A percentile compares a stretch with the other conserved stretches of the same genome.
Conservation (phyloP, 495 filamentous ascomycete species). For the Trichocladium antarcticum region DNA sequence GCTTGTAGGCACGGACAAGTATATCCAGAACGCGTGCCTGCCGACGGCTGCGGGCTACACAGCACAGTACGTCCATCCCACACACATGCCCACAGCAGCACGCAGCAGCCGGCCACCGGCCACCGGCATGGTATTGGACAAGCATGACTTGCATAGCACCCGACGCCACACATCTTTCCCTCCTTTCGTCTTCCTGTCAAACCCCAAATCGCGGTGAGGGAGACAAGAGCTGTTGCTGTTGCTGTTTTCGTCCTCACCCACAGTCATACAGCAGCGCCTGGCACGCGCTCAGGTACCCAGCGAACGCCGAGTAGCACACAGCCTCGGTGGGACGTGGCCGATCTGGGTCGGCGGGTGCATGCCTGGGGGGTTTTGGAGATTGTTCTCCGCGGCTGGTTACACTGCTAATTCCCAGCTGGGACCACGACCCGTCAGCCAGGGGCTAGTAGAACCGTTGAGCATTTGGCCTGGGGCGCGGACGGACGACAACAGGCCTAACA, state of each 20-base stretch:
- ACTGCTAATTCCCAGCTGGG: too few species aligned
- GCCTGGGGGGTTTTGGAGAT: background rate
- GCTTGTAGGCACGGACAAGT: too few species aligned
- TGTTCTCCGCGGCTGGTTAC: too few species aligned
- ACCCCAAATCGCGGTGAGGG: slow-evolving; percentile 1
- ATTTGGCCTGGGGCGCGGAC: too few species aligned
- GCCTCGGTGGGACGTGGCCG: background rate
- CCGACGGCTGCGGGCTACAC: too few species aligned
- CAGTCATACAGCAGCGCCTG: background rate
- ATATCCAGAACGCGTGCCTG: too few species aligned
- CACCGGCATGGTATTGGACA: background rate
- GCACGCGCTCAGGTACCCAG: background rate
- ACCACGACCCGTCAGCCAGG: too few species aligned
- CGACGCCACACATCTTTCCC: background rate
- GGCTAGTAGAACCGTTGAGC: too few species aligned
- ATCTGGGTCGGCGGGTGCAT: background rate
- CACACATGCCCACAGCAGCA: too few species aligned
- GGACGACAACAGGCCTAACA: too few species aligned
- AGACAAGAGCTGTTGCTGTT: background rate
- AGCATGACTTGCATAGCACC: background rate
- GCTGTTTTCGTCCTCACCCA: background rate
- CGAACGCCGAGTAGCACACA: background rate
- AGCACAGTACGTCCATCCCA: too few species aligned
- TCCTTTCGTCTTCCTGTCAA: background rate
- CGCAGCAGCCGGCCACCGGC: too few species aligned